A percentile compares a stretch with the other conserved stretches of the same genome.
Evolutionary conservation across 495 filamentous ascomycete species (phyloP).

Genomic region (Oidiodendron maius): DNA sequence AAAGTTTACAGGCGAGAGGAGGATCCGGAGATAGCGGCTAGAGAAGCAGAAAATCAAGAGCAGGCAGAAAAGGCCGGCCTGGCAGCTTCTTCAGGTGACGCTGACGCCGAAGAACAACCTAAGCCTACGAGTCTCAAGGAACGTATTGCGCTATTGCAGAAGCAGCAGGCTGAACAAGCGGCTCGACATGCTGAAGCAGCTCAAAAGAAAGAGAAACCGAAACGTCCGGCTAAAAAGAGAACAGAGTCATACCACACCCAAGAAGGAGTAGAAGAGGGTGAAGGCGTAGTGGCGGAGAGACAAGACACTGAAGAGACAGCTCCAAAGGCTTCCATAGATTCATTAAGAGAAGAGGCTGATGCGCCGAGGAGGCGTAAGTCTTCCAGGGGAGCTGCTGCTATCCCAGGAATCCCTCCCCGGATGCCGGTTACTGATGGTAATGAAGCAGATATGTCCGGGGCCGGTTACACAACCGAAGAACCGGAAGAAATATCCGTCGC

Average conservation of each 20-base stretch:
- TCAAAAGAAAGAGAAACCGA: constrained; percentile 86
- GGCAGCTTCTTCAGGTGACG: constrained; percentile 38
- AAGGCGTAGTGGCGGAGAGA: constrained; percentile 34
- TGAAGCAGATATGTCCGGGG: constrained; percentile 85
- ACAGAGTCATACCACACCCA: constrained; percentile 47
- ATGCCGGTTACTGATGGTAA: constrained; percentile 71
- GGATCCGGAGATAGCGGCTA: constrained; percentile 73
- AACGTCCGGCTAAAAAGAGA: constrained; percentile 71
- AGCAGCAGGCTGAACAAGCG: constrained; percentile 85
- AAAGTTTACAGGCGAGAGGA: constrained; percentile 86
- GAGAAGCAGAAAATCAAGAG: constrained; percentile 49
- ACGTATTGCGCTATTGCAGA: constrained; percentile 85
- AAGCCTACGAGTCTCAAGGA: constrained; percentile 93
- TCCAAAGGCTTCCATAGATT: constrained; percentile 55
- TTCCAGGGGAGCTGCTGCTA: constrained; percentile 40
- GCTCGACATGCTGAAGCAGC: constrained; percentile 69
- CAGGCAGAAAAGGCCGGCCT: constrained; percentile 55
- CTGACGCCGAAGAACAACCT: constrained; percentile 68
- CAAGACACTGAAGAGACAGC: constrained; percentile 44
- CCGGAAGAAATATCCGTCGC: constrained; percentile 70
- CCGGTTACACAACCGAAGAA: constrained; percentile 76
- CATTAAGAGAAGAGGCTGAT: constrained; percentile 34
- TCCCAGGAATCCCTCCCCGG: constrained; percentile 13
- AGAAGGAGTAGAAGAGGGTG: constrained; percentile 31
- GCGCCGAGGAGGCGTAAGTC: constrained; percentile 47